phyloP scores from a whole-genome alignment of 768 basidiomycete species.

The Dioszegia aurantiaca region DNA sequence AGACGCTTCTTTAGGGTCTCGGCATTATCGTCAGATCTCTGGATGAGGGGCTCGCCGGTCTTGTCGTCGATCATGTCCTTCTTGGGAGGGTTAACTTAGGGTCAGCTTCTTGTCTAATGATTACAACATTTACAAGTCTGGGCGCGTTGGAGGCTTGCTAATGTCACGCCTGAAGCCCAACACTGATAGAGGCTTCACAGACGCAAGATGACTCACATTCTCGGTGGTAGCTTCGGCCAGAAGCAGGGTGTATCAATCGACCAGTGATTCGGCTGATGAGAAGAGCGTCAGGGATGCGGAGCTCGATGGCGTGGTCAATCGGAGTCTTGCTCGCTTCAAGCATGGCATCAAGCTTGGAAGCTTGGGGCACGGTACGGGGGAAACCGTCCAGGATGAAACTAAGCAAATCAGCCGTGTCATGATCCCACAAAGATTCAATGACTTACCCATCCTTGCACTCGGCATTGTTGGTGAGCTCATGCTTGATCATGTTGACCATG shows the following conservation, averaged over 20 bases:
- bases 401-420: constrained; percentile 4
- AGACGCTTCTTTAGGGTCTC: constrained; percentile 90
- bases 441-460: constrained; percentile 92
- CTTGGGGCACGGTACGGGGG: constrained; percentile 94
- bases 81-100: constrained; percentile 80
- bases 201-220: constrained; percentile 69
- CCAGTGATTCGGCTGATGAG: constrained; percentile 98
- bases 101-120: neutral
- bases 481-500: constrained; percentile 95
- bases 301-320: constrained; percentile 79
- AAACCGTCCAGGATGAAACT: constrained; percentile 99
- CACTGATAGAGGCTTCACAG: neutral
- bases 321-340: constrained; percentile 75
- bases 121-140: too few relatives aligned
- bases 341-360: constrained; percentile 93
- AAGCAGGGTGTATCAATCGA: constrained; percentile 82
- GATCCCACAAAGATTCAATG: neutral
- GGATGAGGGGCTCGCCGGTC: constrained; percentile 91
- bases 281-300: constrained; percentile 87
- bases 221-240: constrained; percentile 88
- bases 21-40: constrained; percentile 96
- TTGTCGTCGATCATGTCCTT: constrained; percentile 90
- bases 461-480: constrained; percentile 89
- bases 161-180: too few relatives aligned
- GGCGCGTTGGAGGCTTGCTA: too few relatives aligned